Evolutionary conservation across 2,329 filamentous ascomycete species (phyloP).

Genomic region (Penicillium expansum): DNA sequence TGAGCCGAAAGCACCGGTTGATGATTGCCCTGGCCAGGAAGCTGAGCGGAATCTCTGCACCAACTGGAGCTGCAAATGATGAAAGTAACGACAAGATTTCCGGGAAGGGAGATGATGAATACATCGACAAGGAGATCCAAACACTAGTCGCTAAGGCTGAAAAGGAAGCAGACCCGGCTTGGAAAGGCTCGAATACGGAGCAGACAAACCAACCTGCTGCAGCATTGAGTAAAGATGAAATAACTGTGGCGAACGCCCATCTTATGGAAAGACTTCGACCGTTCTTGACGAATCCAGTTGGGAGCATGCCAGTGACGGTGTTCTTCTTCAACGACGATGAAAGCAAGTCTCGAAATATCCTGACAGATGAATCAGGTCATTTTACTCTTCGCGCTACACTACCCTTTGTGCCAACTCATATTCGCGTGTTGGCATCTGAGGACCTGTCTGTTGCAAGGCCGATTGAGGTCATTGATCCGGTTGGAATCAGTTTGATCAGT

Average conservation of each 20-base stretch:
- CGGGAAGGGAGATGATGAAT: conserved; percentile 56
- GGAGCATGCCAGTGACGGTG: conserved; percentile 75
- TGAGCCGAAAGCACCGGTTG: conserved; percentile 82
- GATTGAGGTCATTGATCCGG: conserved; percentile 71
- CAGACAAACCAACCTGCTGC: conserved; percentile 40
- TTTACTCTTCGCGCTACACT: conserved; percentile 77
- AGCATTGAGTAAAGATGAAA: conserved; percentile 68
- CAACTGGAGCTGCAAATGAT: conserved; percentile 41
- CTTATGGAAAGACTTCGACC: conserved; percentile 84
- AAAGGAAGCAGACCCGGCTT: conserved; percentile 67
- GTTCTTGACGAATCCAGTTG: conserved; percentile 81
- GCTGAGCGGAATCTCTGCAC: conserved; percentile 79
- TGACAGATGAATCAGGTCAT: conserved; percentile 85
- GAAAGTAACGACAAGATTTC: conserved; percentile 39
- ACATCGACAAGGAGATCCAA: conserved; percentile 71
- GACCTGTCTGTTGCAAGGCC: conserved; percentile 76
- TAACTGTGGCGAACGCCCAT: conserved; percentile 77
- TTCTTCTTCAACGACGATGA: conserved; percentile 90
- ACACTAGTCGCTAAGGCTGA: conserved; percentile 71
- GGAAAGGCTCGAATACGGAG: conserved; percentile 57
- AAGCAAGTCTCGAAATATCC: conserved; percentile 79
- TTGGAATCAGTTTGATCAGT: conserved; percentile 87
- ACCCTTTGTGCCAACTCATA: conserved; percentile 86
- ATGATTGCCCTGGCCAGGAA: conserved; percentile 83
- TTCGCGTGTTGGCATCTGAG: conserved; percentile 83